Conservation (phyloP, 2,329 filamentous ascomycete species). For the Cladosporium sp. region DNA sequence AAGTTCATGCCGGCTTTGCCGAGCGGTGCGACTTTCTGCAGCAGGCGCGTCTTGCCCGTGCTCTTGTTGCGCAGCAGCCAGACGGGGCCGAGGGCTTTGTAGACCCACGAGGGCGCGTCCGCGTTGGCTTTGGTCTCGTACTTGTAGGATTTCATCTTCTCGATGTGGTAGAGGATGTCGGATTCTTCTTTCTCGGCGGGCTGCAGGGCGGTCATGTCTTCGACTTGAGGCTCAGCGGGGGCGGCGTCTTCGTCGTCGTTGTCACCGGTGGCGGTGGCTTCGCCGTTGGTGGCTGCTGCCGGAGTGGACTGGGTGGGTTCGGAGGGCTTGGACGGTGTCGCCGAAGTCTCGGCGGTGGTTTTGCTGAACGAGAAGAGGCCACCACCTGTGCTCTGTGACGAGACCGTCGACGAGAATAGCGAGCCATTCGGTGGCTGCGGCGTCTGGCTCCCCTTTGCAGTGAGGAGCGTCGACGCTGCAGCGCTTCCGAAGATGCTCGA, state of each 20-base stretch:
- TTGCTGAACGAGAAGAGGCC: slow-evolving; percentile 12
- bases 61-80: slow-evolving; percentile 70
- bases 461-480: neutral
- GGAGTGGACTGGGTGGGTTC: slow-evolving; percentile 40
- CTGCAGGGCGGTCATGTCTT: slow-evolving; percentile 65
- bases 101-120: slow-evolving; percentile 60
- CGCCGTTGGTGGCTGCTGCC: slow-evolving; percentile 38
- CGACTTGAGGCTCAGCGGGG: slow-evolving; percentile 48
- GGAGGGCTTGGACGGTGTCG: slow-evolving; percentile 17
- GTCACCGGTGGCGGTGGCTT: slow-evolving; percentile 23
- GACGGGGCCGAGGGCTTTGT: slow-evolving; percentile 66
- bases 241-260: slow-evolving; percentile 23
- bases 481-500: neutral
- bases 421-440: slow-evolving; percentile 7
- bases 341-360: neutral
- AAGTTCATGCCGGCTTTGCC: slow-evolving; percentile 73
- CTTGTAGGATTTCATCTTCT: slow-evolving; percentile 63
- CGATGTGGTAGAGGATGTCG: slow-evolving; percentile 63
- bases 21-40: slow-evolving; percentile 70
- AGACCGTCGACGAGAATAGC: slow-evolving; percentile 4
- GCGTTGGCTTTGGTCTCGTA: slow-evolving; percentile 49
- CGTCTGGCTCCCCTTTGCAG: slow-evolving; percentile 3
- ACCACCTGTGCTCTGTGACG: neutral
- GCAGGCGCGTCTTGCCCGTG: slow-evolving; percentile 61
- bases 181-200: slow-evolving; percentile 62